phyloP scores from a whole-genome alignment of 2,329 filamentous ascomycete species.

The Chrysoporthe cubensis region DNA sequence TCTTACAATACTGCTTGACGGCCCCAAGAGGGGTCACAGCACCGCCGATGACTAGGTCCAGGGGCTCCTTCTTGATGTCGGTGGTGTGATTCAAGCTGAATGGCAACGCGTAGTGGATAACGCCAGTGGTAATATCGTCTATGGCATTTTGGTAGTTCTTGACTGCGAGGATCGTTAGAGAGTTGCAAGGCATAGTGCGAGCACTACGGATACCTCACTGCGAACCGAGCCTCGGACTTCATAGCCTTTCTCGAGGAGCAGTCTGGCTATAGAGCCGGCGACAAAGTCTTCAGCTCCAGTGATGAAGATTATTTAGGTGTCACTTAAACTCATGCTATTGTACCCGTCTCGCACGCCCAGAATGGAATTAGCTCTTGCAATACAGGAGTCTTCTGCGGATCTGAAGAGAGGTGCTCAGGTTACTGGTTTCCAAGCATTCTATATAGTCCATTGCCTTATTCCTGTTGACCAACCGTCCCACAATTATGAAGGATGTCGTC shows the following conservation, averaged over 20 bases:
- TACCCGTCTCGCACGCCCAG: neutral
- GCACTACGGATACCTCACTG: slow-evolving; percentile 13
- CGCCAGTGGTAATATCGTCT: neutral
- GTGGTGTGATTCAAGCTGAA: neutral
- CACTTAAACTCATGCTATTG: neutral
- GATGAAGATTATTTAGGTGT: slow-evolving; percentile 13
- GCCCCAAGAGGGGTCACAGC: neutral
- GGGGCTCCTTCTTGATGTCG: neutral
- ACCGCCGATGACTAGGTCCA: neutral
- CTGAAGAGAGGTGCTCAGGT: neutral
- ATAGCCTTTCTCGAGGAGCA: slow-evolving; percentile 18
- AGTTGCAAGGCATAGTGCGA: slow-evolving; percentile 10
- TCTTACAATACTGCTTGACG: neutral
- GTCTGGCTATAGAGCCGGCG: slow-evolving; percentile 21
- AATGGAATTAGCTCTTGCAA: neutral
- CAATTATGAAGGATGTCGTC: neutral
- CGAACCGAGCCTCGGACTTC: slow-evolving; percentile 14
- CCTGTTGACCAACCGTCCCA: neutral
- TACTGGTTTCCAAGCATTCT: neutral
- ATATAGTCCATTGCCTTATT: neutral
- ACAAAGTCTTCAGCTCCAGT: slow-evolving; percentile 17
- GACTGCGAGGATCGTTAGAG: neutral
- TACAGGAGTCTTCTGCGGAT: neutral
- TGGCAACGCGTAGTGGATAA: neutral
- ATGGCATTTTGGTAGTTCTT: slow-evolving; percentile 4